A percentile compares a stretch with the other conserved stretches of the same genome.
These are phyloP conservation scores for Chrysanthemum makinoi DNA, from an alignment of 129 eudicot genomes.

Conservation along the genomic window DNA sequence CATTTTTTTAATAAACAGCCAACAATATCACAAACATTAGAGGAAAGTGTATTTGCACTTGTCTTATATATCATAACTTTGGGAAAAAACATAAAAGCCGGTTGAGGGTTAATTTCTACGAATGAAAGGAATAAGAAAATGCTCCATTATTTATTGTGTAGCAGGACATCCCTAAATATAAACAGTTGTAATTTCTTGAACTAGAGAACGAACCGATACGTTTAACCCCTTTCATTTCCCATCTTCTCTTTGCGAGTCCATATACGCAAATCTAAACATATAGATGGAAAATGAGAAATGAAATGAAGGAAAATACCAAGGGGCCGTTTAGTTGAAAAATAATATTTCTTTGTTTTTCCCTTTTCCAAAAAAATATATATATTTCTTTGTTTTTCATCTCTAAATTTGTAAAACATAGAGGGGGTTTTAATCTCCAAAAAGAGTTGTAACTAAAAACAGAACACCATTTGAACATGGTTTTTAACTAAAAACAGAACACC, in stretches of 20 bases:
- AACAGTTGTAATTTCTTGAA: background rate
- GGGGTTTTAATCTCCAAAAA: too few relatives aligned
- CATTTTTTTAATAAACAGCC: too few relatives aligned
- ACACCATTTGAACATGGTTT: too few relatives aligned
- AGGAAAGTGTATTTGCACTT: too few relatives aligned
- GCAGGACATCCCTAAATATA: background rate
- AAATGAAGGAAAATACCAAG: background rate
- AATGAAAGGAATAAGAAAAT: background rate
- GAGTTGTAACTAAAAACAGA: too few relatives aligned
- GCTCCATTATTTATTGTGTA: background rate
- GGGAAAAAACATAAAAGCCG: background rate
- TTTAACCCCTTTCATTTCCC: background rate
- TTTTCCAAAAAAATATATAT: too few relatives aligned
- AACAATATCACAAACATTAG: too few relatives aligned
- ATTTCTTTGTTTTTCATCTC: too few relatives aligned
- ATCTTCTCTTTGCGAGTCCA: constrained; percentile 5
- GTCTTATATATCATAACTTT: background rate
- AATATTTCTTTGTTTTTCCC: background rate
- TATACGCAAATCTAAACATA: background rate
- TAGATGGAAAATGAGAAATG: constrained; percentile 12
- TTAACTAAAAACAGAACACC: too few relatives aligned
- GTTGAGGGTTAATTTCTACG: background rate
- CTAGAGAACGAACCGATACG: constrained; percentile 4
- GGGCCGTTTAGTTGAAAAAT: background rate
- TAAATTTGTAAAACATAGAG: too few relatives aligned